phyloP scores from a whole-genome alignment of 1,284 basidiomycete genomes.

The Boletus austroedulis region DNA sequence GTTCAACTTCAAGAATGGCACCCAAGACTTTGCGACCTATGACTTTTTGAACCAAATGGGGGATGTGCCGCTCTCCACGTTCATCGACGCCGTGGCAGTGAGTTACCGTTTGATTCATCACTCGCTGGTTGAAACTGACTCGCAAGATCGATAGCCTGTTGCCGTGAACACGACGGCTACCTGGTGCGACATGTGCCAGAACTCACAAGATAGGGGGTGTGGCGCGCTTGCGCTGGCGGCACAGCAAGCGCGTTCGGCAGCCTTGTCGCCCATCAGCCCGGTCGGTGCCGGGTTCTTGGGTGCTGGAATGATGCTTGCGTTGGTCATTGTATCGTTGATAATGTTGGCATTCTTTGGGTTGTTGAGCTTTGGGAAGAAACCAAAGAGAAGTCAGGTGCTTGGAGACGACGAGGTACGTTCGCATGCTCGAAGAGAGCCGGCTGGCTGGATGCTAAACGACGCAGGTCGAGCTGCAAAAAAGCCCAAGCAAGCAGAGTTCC shows the following conservation, averaged over 20 bases:
- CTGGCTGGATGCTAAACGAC: constrained; percentile 6
- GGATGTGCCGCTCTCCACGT: constrained; percentile 57
- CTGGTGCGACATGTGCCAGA: constrained; percentile 61
- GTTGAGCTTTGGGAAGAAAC: constrained; percentile 38
- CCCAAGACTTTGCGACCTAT: constrained; percentile 54
- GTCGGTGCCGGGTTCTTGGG: constrained; percentile 67
- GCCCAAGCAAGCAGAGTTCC: constrained; percentile 11
- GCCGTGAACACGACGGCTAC: constrained; percentile 51
- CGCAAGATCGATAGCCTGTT: constrained; percentile 37
- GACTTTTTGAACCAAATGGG: constrained; percentile 59
- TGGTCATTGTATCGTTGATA: constrained; percentile 41
- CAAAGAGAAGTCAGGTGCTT: neutral
- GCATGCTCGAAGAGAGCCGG: neutral
- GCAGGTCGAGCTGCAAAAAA: constrained; percentile 27
- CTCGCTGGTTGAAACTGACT: constrained; percentile 4
- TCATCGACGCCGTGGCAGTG: constrained; percentile 52
- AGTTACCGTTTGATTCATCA: constrained; percentile 10
- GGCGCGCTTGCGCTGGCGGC: constrained; percentile 44
- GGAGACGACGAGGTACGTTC: constrained; percentile 24
- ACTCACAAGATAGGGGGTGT: constrained; percentile 56
- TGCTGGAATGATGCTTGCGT: constrained; percentile 53
- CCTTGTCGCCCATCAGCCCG: constrained; percentile 45
- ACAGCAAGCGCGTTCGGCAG: constrained; percentile 29
- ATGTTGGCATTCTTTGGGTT: constrained; percentile 47
- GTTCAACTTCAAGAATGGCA: constrained; percentile 81